phyloP scores from a whole-genome alignment of 1,284 basidiomycete species.

The Malassezia vespertilionis region DNA sequence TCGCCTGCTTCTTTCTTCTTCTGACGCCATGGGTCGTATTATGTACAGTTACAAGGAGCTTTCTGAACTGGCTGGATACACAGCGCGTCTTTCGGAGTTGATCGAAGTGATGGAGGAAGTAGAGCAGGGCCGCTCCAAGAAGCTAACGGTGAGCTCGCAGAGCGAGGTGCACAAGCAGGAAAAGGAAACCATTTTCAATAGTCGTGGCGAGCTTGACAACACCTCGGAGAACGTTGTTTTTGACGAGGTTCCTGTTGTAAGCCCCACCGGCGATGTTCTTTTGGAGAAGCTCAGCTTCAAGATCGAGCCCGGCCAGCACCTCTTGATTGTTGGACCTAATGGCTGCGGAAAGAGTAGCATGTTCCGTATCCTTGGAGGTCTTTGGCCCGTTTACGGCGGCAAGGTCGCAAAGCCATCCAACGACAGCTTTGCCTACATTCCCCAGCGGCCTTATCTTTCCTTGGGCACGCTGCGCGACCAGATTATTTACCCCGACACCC shows the following conservation, averaged over 20 bases:
- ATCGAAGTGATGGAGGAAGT: constrained; percentile 87
- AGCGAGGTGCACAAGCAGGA: constrained; percentile 66
- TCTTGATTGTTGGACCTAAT: constrained; percentile 54
- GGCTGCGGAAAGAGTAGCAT: constrained; percentile 56
- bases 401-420: constrained; percentile 83
- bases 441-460: constrained; percentile 86
- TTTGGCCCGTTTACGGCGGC: constrained; percentile 95
- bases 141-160: constrained; percentile 62
- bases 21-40: constrained; percentile 56
- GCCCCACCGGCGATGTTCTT: constrained; percentile 87
- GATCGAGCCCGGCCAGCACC: constrained; percentile 72
- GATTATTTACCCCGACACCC: constrained; percentile 67
- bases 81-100: constrained; percentile 74
- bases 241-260: constrained; percentile 84
- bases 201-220: constrained; percentile 59
- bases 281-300: constrained; percentile 68
- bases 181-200: constrained; percentile 59
- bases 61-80: constrained; percentile 89
- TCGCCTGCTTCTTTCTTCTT: constrained; percentile 62
- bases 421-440: constrained; percentile 82
- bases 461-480: constrained; percentile 89
- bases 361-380: constrained; percentile 85
- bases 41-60: constrained; percentile 94
- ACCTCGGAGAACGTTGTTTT: constrained; percentile 63
- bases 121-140: constrained; percentile 72